Evolutionary conservation across 805 yeast species (phyloP), one percentile per base, ranked within the genome.

Genomic region (Brettanomyces bruxellensis): DNA sequence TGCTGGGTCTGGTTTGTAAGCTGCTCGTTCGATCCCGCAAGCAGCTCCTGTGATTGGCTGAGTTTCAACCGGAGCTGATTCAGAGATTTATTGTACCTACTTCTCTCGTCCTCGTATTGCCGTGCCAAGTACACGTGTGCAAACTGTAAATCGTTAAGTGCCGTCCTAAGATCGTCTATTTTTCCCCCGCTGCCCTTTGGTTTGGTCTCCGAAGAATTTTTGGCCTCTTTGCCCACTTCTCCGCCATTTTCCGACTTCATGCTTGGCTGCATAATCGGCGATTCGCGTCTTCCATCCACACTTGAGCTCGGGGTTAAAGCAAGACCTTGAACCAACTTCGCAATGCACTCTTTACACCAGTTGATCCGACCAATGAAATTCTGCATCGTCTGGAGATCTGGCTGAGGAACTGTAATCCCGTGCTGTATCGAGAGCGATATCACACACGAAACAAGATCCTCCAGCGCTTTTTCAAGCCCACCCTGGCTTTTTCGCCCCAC

Each of bases 101-200:
- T 72, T 47, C 84, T 70, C 46, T 84, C 85, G 49, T 79, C 76
- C 51, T 81, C 85, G 55, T 74, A 84, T 54, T 82, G 86, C 56
- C 79, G 78, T 2, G 83, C 72, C 46, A 84, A 65, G 56, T 81
- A 84, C 49, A 73, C 79, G 60, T 83, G 88, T 3, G 88, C 83
- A 57, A 84, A 76, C 52, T 83, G 80, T 45, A 84, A 67, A 58
- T 84, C 93, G 47, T 71, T 74, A 43, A 84, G 65, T 0, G 89
- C 88, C 0, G 83, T 76, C 25, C 52, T 52, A 36, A 60, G 47
- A 32, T 55, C 60, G 18, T 18, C 18, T 18, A 18, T 18, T 7
- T 51, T 47, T 18, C 18, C 18, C 18, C 18, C 18, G 18, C 18
- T 18, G 18, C 18, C 18, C 18, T 18, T 18, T 32, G n/a, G 13